A percentile compares a stretch with the other conserved stretches of the same genome.
Conservation (phyloP, 2,329 filamentous ascomycete species). For the Apiospora hydei region DNA sequence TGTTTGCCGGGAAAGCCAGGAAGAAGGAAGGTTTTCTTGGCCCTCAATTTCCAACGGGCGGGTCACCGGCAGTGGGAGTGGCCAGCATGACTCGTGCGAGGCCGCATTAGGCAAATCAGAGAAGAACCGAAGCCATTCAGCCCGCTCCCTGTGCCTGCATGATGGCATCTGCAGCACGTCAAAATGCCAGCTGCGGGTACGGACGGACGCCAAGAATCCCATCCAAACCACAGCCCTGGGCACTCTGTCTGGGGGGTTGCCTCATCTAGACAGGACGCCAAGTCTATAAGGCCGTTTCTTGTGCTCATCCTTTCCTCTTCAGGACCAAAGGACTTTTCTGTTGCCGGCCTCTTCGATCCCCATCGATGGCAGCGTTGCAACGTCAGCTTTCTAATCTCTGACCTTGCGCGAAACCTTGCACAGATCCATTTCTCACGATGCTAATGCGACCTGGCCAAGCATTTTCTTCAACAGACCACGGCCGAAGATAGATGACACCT, state of each 20-base stretch:
- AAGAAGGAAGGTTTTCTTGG: neutral
- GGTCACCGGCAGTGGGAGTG: neutral
- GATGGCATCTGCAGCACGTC: neutral
- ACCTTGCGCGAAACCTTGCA: neutral
- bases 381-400: neutral
- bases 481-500: neutral
- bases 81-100: neutral
- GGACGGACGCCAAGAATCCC: neutral
- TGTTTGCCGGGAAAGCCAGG: neutral
- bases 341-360: neutral
- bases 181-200: neutral
- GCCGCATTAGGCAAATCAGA: neutral
- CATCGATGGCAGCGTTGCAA: conserved; percentile 12
- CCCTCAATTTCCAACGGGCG: neutral
- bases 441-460: neutral
- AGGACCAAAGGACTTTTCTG: neutral
- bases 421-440: neutral
- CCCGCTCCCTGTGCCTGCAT: neutral
- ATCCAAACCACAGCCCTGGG: neutral
- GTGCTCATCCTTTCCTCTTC: neutral
- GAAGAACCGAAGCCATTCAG: neutral
- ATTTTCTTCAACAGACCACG: neutral
- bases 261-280: neutral
- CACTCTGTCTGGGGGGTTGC: neutral
- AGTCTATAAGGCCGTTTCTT: neutral